phyloP scores from a whole-genome alignment of 169 alveolate genomes.

The Neospora caninum region DNA sequence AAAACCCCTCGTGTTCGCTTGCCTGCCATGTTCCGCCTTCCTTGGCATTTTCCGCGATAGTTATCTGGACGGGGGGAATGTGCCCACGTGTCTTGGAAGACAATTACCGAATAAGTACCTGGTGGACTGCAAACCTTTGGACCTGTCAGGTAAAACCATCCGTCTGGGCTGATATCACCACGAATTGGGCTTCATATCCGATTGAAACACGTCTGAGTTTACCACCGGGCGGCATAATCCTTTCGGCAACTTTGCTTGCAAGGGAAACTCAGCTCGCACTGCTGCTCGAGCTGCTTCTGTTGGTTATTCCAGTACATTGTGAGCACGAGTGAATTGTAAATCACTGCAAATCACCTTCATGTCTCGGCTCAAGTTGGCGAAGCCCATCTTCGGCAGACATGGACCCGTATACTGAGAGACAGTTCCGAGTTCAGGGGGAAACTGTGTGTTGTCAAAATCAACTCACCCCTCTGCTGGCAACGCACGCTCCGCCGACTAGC shows the following conservation, averaged over 20 bases:
- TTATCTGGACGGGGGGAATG: background rate
- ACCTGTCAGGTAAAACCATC: conserved; percentile 39
- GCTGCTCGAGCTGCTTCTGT: conserved; percentile 51
- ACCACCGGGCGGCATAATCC: conserved; percentile 46
- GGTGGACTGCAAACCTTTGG: conserved; percentile 42
- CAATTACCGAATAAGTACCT: background rate
- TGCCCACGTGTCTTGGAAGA: background rate
- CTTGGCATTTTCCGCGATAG: conserved; percentile 52
- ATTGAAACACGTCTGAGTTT: background rate
- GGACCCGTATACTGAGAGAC: conserved; percentile 53
- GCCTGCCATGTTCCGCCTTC: conserved; percentile 42
- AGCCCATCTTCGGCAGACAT: conserved; percentile 56
- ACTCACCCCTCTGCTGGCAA: conserved; percentile 35
- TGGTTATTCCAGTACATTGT: background rate
- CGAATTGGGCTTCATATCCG: background rate
- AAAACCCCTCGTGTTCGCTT: background rate
- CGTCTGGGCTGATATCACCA: conserved; percentile 39
- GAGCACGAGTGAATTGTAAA: background rate
- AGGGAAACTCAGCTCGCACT: conserved; percentile 53
- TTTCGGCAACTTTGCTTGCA: conserved; percentile 31
- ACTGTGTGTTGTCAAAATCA: background rate
- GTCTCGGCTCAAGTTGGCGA: background rate
- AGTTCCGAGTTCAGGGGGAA: no score
- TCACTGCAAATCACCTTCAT: conserved; percentile 34
- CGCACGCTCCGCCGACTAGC: background rate